phyloP scores from a whole-genome alignment of 2,329 filamentous ascomycete genomes.

The Arthroderma sp. region DNA sequence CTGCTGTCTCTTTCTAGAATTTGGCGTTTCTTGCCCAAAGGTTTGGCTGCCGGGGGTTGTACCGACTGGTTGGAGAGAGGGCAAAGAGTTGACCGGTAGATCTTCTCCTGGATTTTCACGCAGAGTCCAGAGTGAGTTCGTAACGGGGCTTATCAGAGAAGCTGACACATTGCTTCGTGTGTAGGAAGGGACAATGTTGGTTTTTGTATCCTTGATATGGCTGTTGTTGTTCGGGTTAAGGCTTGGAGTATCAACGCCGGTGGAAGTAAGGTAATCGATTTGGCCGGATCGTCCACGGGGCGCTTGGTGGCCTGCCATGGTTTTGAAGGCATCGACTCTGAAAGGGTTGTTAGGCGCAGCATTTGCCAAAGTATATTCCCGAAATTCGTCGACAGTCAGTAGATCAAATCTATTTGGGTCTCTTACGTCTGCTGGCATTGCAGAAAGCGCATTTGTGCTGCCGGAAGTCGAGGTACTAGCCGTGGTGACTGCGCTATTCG shows the following conservation, averaged over 20 bases:
- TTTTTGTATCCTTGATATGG: too few relatives aligned
- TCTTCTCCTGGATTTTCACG: constrained; percentile 1
- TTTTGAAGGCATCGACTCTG: not conserved
- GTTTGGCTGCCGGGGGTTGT: not conserved
- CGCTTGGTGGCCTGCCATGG: not conserved
- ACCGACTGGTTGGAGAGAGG: not conserved
- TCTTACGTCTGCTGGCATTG: too few relatives aligned
- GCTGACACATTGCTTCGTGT: not conserved
- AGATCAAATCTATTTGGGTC: too few relatives aligned
- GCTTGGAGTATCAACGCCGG: too few relatives aligned
- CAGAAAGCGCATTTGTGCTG: too few relatives aligned
- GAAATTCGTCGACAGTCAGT: too few relatives aligned
- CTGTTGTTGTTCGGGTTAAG: too few relatives aligned
- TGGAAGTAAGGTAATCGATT: too few relatives aligned
- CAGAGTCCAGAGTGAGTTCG: constrained; percentile 6
- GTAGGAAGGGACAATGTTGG: not conserved
- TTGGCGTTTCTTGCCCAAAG: not conserved
- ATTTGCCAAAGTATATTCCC: too few relatives aligned
- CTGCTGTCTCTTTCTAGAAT: constrained; percentile 5
- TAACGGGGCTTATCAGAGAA: not conserved
- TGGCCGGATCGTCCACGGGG: not conserved
- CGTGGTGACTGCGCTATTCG: too few relatives aligned
- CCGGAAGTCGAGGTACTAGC: too few relatives aligned
- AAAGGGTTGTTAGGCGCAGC: too few relatives aligned
- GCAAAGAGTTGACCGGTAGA: constrained; percentile 3